Base-by-base conservation (phyloP, 2,329 filamentous ascomycete species). In the Epichloe sp. region DNA sequence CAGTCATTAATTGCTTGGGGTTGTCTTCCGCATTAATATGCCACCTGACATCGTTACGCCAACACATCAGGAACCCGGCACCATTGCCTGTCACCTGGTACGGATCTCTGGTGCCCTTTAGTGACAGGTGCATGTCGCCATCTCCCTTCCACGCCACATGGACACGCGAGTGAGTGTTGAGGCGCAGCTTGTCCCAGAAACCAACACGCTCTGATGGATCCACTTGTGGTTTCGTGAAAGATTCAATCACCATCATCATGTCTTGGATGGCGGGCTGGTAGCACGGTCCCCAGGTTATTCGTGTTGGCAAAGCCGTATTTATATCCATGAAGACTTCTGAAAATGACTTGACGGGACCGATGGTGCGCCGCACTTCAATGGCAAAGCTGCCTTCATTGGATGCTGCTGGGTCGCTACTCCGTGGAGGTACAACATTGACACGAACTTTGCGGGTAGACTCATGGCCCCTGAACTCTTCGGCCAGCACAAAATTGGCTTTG, bases 201-300 rank as follows among this genome's bases (percentile, higher is more conserved):
- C 93, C 93, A 45, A 95, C 88, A 51, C 86, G 79, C 57, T 98
- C 94, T 0, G 93, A 97, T 1, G 87, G 85, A 65, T 98, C 94
- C 31, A 96, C 76, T 56, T 91, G 90, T 7, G 91, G 88, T 64
- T 98, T 98, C 1, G 91, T 96, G 65, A 98, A 97, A 2, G 87
- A 91, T 68, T 98, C 93, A 54, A 98, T 86, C 26, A 90, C 90
- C 79, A 97, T 96, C 93, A 98, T 98, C 86, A 97, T 95, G 63
- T 98, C 94, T 65, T 98, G 93, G 47, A 98, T 91, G 1, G 91
- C 91, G 31, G 94, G 93, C 62, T 98, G 94, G 62, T 97, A 98
- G 2, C 90, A 95, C 44, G 93, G 90, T 7, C 90, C 90, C 94
- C 93, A 98, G 0, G 91, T 96, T 49, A 98, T 91, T 44, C 87